A percentile compares a stretch with the other conserved stretches of the same genome.
phyloP scores from a whole-genome alignment of 257 asterid species.

The Nyctanthes arbortristis region DNA sequence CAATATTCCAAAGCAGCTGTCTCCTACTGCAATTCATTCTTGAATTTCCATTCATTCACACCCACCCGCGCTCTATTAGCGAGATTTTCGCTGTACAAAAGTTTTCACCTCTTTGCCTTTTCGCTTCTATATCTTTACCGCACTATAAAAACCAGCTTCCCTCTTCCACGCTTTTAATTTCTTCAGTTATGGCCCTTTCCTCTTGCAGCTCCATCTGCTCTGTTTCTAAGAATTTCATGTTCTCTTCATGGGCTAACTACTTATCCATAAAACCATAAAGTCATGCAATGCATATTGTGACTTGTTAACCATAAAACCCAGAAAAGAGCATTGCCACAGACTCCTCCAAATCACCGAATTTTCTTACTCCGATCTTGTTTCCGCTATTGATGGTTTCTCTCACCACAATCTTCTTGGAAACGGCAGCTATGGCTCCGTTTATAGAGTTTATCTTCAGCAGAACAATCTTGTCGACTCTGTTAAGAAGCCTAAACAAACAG shows the following conservation, averaged over 20 bases:
- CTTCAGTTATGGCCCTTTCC: constrained; percentile 41
- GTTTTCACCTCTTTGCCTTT: constrained; percentile 12
- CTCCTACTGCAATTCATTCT: neutral
- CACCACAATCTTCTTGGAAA: constrained; percentile 75
- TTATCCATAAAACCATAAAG: too few relatives aligned
- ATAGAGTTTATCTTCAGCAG: constrained; percentile 50
- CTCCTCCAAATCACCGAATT: constrained; percentile 40
- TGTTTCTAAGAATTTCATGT: neutral
- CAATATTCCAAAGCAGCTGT: constrained; percentile 5
- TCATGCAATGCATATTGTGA: constrained; percentile 73
- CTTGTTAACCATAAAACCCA: constrained; percentile 27
- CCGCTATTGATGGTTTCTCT: constrained; percentile 26
- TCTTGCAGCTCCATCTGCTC: neutral
- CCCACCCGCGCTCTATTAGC: constrained; percentile 42
- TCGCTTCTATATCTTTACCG: constrained; percentile 37
- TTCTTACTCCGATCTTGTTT: constrained; percentile 45
- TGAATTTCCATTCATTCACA: constrained; percentile 26
- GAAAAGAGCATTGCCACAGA: constrained; percentile 15
- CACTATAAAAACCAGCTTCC: too few relatives aligned
- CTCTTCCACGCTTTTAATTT: constrained; percentile 22
- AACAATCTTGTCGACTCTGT: constrained; percentile 58
- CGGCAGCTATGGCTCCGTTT: constrained; percentile 81
- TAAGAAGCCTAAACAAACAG: constrained; percentile 40
- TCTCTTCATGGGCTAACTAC: constrained; percentile 35
- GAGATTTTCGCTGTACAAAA: constrained; percentile 31